A percentile compares a stretch with the other conserved stretches of the same genome.
phyloP scores from a whole-genome alignment of 148 eudicot genomes.

The Rhododendron kiyosumense region DNA sequence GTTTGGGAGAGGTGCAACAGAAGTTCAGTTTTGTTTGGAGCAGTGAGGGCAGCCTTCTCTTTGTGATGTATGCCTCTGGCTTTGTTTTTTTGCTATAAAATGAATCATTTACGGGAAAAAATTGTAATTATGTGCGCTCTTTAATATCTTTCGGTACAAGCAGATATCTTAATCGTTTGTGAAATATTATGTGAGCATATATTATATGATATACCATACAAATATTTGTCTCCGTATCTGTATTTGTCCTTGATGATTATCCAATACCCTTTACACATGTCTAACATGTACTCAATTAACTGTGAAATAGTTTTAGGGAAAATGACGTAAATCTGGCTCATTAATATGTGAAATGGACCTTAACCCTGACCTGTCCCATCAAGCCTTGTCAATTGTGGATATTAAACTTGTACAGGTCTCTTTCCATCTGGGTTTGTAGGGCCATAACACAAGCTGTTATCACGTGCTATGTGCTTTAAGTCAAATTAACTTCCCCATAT shows the following conservation, averaged over 20 bases:
- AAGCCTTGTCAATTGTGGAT: neutral
- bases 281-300: neutral
- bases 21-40: too few relatives aligned
- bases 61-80: neutral
- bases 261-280: neutral
- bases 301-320: neutral
- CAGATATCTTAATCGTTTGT: neutral
- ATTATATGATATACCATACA: neutral
- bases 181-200: neutral
- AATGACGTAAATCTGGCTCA: neutral
- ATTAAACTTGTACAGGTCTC: neutral
- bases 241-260: neutral
- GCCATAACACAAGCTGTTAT: neutral
- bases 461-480: neutral
- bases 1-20: neutral
- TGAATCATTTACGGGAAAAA: too few relatives aligned
- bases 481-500: neutral
- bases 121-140: neutral
- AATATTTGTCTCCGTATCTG: neutral
- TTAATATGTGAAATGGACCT: neutral
- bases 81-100: neutral
- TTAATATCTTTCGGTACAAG: neutral
- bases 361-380: neutral
- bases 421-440: neutral
- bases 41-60: too few relatives aligned